A percentile compares a stretch with the other conserved stretches of the same genome.
Conservation (phyloP, 2,329 filamentous ascomycete species). For the Fusarium floridanum region DNA sequence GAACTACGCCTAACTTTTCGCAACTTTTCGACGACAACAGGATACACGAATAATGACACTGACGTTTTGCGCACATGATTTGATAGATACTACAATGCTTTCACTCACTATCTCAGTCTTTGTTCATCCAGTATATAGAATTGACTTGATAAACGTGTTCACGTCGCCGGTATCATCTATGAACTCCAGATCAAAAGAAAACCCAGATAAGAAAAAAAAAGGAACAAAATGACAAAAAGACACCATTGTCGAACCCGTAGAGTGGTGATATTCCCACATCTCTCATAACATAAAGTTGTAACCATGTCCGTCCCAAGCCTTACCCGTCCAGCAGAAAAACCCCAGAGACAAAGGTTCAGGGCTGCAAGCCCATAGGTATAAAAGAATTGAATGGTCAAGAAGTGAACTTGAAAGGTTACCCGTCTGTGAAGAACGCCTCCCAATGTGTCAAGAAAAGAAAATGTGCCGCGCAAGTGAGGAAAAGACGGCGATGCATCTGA, state of each 20-base stretch:
- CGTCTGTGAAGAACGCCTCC: slow-evolving; percentile 22
- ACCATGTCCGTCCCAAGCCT: slow-evolving; percentile 6
- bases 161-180: slow-evolving; percentile 47
- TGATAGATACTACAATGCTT: slow-evolving; percentile 2
- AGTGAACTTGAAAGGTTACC: slow-evolving; percentile 11
- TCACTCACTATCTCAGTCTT: slow-evolving; percentile 1
- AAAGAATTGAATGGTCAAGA: slow-evolving; percentile 29
- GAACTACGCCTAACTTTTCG: slow-evolving; percentile 54
- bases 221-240: slow-evolving; percentile 16
- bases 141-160: slow-evolving; percentile 34
- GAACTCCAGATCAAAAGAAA: slow-evolving; percentile 28
- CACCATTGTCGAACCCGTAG: slow-evolving; percentile 7
- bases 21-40: not conserved
- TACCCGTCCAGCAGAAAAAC: slow-evolving; percentile 20
- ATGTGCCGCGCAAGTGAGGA: not conserved
- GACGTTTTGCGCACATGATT: slow-evolving; percentile 6
- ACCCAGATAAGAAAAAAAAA: slow-evolving; percentile 9
- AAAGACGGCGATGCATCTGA: not conserved
- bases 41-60: slow-evolving; percentile 35
- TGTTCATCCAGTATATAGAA: slow-evolving; percentile 32
- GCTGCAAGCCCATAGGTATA: slow-evolving; percentile 27
- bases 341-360: slow-evolving; percentile 3
- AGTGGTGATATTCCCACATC: slow-evolving; percentile 27
- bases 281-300: slow-evolving; percentile 11
- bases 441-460: slow-evolving; percentile 7